Evolutionary conservation across 768 basidiomycete genomes (phyloP), one percentile per base, ranked within the genome.

Genomic region (Mycena metata): DNA sequence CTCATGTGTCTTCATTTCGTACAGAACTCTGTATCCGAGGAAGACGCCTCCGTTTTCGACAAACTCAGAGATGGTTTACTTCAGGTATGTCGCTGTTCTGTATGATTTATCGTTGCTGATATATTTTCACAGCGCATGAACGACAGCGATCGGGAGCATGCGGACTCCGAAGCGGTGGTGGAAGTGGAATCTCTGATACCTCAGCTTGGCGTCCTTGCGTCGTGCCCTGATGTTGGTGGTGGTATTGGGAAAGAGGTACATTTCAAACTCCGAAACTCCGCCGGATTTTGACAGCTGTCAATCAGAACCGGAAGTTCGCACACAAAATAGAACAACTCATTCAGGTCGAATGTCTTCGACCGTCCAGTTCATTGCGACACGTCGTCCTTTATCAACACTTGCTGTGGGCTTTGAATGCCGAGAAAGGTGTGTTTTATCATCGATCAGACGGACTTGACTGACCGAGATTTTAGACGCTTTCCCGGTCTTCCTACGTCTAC

Each of bases 351-450:
- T 81, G 81, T 41, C 74, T 78, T 12, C 76, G 79, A 43, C 75
- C 76, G 9, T 58, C 69, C 23, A 73, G 72, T 24, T 74, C 87
- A 5, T 73, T 92, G 12, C 67, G 77, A 24, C 85, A 84, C 62
- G 76, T 91, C 41, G 78, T 85, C 15, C 75, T 82, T 0, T 89
- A 89, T 72, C 88, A 88, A 69, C 89, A 90, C 69, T 76, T 88
- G n/a, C 45, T 84, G 35, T 91, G 90, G 91, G 67, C 79, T 11
- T 66, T 76, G 21, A 81, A 84, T 33, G 79, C 79, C 7, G 76
- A 70, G 35, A 73, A 76, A 69, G 73, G 91, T 91, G 69, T 67
- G 83, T 24, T 6, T 39, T 13, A 15, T 17, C 46, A 21, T 13
- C 39, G 52, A 12, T 63, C 11, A 39, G 33, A 19, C 33, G 11